Conservation (phyloP, 176 grass and related monocot genomes). For the Elymus sibiricus region DNA sequence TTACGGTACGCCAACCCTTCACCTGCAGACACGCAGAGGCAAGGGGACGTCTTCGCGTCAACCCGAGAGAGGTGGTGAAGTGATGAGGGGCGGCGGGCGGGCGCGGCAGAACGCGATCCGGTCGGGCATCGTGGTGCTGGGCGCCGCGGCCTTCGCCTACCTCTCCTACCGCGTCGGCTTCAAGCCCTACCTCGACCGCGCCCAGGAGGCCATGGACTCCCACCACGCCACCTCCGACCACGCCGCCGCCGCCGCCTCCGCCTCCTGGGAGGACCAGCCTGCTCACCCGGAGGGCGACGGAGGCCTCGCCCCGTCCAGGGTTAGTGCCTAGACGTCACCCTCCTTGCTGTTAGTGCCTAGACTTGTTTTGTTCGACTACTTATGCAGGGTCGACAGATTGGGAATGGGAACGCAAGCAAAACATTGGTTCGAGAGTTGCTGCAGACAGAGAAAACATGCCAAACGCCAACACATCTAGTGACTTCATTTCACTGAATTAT, state of each 20-base stretch:
- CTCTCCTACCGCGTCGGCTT: conserved; percentile 82
- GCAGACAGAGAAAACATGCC: background rate
- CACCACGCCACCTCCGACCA: background rate
- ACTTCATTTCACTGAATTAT: too few species aligned
- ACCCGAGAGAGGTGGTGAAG: background rate
- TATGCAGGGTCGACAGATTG: background rate
- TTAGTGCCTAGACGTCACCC: background rate
- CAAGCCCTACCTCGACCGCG: conserved; percentile 83
- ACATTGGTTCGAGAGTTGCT: background rate
- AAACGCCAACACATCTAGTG: background rate
- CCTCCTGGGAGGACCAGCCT: background rate
- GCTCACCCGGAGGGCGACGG: background rate
- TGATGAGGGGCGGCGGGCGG: conserved; percentile 26
- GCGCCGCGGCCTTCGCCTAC: conserved; percentile 70
- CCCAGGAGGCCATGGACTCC: conserved; percentile 54
- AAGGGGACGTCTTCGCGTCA: background rate
- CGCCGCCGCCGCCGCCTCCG: background rate
- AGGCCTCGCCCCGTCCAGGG: conserved; percentile 22
- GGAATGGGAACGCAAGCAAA: background rate
- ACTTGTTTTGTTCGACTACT: background rate
- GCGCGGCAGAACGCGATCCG: conserved; percentile 65
- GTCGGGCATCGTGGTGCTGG: conserved; percentile 79
- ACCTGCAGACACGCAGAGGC: too few species aligned
- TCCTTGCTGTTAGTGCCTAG: background rate
- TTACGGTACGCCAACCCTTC: conserved; percentile 6